phyloP scores from a whole-genome alignment of 805 yeast species.

The Komagataella pseudopastoris region DNA sequence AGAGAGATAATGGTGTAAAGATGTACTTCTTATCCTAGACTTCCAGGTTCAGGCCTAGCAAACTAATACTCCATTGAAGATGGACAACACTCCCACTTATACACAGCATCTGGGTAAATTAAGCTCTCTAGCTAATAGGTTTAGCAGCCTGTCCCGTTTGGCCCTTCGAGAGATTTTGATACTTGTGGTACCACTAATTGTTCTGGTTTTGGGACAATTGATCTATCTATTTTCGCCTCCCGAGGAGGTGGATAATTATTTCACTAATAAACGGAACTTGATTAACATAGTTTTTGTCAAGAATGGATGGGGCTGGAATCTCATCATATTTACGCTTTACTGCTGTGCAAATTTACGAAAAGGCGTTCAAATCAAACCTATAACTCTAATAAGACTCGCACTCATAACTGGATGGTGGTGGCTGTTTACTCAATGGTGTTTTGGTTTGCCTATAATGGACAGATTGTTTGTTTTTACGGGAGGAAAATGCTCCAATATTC shows the following conservation, averaged over 20 bases:
- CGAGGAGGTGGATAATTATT: constrained; percentile 28
- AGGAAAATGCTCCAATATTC: constrained; percentile 43
- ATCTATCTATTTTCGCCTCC: constrained; percentile 27
- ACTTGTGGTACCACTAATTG: constrained; percentile 20
- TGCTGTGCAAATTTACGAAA: neutral
- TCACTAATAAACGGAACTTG: constrained; percentile 51
- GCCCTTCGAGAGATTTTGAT: constrained; percentile 2
- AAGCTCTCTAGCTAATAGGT: neutral
- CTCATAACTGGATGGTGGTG: constrained; percentile 71
- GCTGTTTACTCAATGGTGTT: constrained; percentile 76
- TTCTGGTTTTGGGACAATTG: constrained; percentile 38
- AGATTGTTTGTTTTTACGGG: constrained; percentile 68
- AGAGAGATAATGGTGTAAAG: neutral
- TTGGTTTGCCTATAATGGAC: constrained; percentile 85
- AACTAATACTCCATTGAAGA: neutral
- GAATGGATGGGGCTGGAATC: constrained; percentile 89
- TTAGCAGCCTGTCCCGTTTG: neutral
- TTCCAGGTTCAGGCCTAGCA: neutral
- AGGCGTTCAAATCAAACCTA: neutral
- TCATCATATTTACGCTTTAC: constrained; percentile 21
- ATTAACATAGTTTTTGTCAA: constrained; percentile 71
- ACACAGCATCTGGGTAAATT: neutral
- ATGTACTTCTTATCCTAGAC: neutral
- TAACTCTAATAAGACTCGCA: constrained; percentile 27
- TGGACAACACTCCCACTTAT: neutral